A percentile compares a stretch with the other conserved stretches of the same genome.
Conservation (phyloP, 495 filamentous ascomycete species). For the Zalerion maritima region DNA sequence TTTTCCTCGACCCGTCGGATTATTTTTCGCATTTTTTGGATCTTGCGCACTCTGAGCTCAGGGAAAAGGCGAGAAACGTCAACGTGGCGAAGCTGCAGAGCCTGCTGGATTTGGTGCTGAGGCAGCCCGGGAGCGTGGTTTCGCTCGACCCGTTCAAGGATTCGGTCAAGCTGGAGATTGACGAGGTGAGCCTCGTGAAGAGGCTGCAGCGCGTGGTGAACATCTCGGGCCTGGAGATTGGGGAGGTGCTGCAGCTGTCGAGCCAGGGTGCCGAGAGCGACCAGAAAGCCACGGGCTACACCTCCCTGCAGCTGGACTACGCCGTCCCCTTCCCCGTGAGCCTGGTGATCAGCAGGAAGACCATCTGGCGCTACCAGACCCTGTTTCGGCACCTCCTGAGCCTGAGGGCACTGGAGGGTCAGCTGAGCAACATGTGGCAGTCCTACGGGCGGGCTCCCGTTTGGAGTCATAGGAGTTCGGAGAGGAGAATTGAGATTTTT, state of each 20-base stretch:
- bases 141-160: slow-evolving; percentile 94
- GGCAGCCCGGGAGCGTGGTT: slow-evolving; percentile 87
- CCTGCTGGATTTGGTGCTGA: slow-evolving; percentile 81
- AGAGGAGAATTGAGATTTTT: slow-evolving; percentile 70
- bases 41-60: slow-evolving; percentile 69
- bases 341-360: slow-evolving; percentile 90
- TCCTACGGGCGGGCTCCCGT: slow-evolving; percentile 71
- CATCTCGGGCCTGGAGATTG: slow-evolving; percentile 85
- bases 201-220: slow-evolving; percentile 93
- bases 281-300: slow-evolving; percentile 76
- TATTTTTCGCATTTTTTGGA: slow-evolving; percentile 98
- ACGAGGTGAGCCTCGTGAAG: slow-evolving; percentile 79
- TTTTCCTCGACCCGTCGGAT: slow-evolving; percentile 93
- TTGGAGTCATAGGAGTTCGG: slow-evolving; percentile 69
- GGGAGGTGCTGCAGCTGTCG: slow-evolving; percentile 43
- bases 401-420: slow-evolving; percentile 72
- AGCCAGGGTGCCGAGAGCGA: slow-evolving; percentile 54
- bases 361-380: slow-evolving; percentile 85
- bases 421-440: slow-evolving; percentile 74
- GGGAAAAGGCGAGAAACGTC: slow-evolving; percentile 72
- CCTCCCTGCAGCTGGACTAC: slow-evolving; percentile 86
- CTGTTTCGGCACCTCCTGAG: slow-evolving; percentile 87
- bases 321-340: slow-evolving; percentile 92
- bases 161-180: slow-evolving; percentile 94
- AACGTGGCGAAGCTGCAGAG: slow-evolving; percentile 90